Percentiles rank a stretch among this genome's conserved stretches.
phyloP scores from a whole-genome alignment of 2,329 filamentous ascomycete genomes.

The Aureobasidium musti region DNA sequence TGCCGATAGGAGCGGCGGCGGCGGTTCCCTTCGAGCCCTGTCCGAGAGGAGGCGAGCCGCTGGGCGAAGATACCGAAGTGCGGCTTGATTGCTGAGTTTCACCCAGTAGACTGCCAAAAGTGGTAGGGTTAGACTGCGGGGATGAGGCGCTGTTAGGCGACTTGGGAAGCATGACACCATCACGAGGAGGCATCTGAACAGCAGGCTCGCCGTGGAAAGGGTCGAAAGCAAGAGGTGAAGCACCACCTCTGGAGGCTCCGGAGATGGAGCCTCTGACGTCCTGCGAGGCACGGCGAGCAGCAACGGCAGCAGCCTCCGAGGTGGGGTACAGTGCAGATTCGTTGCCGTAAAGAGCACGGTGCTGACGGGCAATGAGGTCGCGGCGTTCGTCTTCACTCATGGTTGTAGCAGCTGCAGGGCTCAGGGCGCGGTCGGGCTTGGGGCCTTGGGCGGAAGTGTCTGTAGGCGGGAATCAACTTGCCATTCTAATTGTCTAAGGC shows the following conservation, averaged over 20 bases:
- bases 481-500: conserved; percentile 30
- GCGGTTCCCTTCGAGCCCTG: conserved; percentile 58
- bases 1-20: conserved; percentile 76
- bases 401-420: conserved; percentile 66
- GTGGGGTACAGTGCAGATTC: conserved; percentile 67
- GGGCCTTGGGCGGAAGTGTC: conserved; percentile 62
- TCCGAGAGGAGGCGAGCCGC: conserved; percentile 71
- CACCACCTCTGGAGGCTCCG: conserved; percentile 61
- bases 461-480: conserved; percentile 50
- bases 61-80: conserved; percentile 84
- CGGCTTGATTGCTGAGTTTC: conserved; percentile 62
- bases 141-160: conserved; percentile 84
- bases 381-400: conserved; percentile 96
- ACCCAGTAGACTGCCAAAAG: conserved; percentile 51
- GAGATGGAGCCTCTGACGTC: conserved; percentile 56
- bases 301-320: conserved; percentile 67
- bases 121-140: conserved; percentile 66
- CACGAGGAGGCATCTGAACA: conserved; percentile 55
- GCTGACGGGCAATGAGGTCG: conserved; percentile 93
- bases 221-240: conserved; percentile 80
- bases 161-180: conserved; percentile 35
- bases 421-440: conserved; percentile 83
- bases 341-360: conserved; percentile 87
- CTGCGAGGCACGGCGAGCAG: conserved; percentile 62
- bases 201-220: conserved; percentile 61